Base-by-base conservation (phyloP, 495 filamentous ascomycete genomes). In the Achaetomiella virescens region DNA sequence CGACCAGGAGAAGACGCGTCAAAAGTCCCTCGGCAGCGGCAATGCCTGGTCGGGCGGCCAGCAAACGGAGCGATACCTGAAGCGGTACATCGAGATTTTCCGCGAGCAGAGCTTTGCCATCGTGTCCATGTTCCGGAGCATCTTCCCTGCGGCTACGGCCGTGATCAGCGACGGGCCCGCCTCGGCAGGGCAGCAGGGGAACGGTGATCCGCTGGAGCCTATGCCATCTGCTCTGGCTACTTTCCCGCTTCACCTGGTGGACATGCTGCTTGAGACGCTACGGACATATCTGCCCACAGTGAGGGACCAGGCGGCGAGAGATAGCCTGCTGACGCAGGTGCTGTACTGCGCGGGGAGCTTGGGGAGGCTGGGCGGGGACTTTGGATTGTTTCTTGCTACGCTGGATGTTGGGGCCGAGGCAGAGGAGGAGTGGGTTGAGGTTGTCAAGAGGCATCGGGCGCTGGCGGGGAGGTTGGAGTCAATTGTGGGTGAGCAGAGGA, bases 81-180 rank as follows among this genome's bases (percentile, higher is more conserved):
- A 99, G 68, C 77, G 89, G 49, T 99, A 95, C 72, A 86, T 99
- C 62, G 95, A 99, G 69, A 95, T 97, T 27, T 97, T 97, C 72
- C 87, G 95, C 49, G 95, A 99, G 71, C 95, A 99, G 70, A 93
- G 89, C 63, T 99, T 99, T 65, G 87, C 87, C 11, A 95, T 97
- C 55, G 81, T 97, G 20, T 91, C 87, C 18, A 87, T 97, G 80
- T 96, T 93, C 67, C 87, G 84, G 58, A 89, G 82, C 61, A 93
- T 97, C 43, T 97, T 97, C 65, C 83, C 86, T 3, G 75, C 80
- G 8, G 71, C 75, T 3, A 29, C 58, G 14, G 41, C 51, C 2
- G 21, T 55, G 3, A 31, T 47, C 15, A 55, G 21, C 14, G 57
- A 51, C 12, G 48, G 54, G 20, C 21, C 48, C 6, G 17, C 35